Conservation (phyloP, 2,329 filamentous ascomycete genomes). For the Chrysoporthe puriensis region DNA sequence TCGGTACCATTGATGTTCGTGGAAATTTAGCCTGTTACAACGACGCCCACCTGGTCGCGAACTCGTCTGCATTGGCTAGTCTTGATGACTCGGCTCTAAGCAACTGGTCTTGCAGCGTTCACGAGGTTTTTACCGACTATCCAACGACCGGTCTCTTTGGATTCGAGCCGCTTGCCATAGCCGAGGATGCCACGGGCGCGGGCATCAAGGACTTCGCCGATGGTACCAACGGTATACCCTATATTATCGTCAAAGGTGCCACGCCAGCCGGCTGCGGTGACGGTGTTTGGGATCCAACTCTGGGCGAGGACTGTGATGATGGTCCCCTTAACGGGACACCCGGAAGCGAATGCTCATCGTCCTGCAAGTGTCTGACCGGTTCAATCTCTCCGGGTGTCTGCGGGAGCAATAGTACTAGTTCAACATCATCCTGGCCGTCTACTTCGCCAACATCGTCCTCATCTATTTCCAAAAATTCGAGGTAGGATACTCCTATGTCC, state of each 20-base stretch:
- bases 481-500: neutral
- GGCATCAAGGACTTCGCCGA: slow-evolving; percentile 43
- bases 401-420: slow-evolving; percentile 23
- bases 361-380: slow-evolving; percentile 43
- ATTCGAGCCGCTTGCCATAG: slow-evolving; percentile 46
- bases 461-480: slow-evolving; percentile 2
- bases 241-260: slow-evolving; percentile 47
- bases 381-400: slow-evolving; percentile 35
- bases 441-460: slow-evolving; percentile 7
- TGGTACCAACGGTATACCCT: slow-evolving; percentile 43
- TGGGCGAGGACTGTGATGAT: slow-evolving; percentile 47
- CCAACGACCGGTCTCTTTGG: slow-evolving; percentile 40
- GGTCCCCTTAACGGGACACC: slow-evolving; percentile 38
- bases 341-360: slow-evolving; percentile 42
- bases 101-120: slow-evolving; percentile 47
- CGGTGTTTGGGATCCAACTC: slow-evolving; percentile 38
- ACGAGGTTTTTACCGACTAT: slow-evolving; percentile 45
- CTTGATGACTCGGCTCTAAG: slow-evolving; percentile 44
- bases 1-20: slow-evolving; percentile 45
- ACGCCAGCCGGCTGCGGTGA: slow-evolving; percentile 47
- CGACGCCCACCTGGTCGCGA: slow-evolving; percentile 45
- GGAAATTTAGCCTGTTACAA: slow-evolving; percentile 46
- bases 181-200: slow-evolving; percentile 40
- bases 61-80: slow-evolving; percentile 37
- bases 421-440: slow-evolving; percentile 26